Conservation (phyloP, 768 basidiomycete genomes). For the Cystobasidium tubakii region DNA sequence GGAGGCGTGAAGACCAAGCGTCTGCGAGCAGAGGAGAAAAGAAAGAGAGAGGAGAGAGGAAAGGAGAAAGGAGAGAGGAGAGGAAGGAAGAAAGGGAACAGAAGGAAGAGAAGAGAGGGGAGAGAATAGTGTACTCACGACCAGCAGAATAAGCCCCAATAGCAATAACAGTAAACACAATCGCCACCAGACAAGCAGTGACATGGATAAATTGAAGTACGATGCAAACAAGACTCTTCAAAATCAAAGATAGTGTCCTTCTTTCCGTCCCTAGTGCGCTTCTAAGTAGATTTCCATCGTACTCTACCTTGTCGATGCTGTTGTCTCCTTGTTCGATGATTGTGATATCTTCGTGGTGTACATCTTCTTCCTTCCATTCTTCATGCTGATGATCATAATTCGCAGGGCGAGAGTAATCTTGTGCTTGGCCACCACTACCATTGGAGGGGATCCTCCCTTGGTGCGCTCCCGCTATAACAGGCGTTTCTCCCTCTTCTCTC, state of each 20-base stretch:
- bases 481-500: too few species aligned
- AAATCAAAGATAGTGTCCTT: not conserved
- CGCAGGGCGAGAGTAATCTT: too few species aligned
- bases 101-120: not conserved
- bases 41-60: not conserved
- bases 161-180: constrained; percentile 16
- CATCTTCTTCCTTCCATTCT: not conserved
- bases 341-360: not conserved
- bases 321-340: not conserved
- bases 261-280: not conserved
- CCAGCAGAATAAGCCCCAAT: constrained; percentile 9
- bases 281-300: not conserved
- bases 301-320: not conserved
- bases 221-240: not conserved
- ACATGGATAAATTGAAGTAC: not conserved
- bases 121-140: not conserved
- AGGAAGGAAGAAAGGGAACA: not conserved
- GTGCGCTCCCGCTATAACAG: too few species aligned
- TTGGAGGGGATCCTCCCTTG: too few species aligned
- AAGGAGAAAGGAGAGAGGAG: not conserved
- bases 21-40: too few species aligned
- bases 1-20: too few species aligned
- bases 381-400: not conserved
- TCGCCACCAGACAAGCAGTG: not conserved
- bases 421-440: too few species aligned